These are phyloP conservation scores for Sarocladium oryzae DNA, from an alignment of 2,329 filamentous ascomycete genomes.

Conservation along the genomic window DNA sequence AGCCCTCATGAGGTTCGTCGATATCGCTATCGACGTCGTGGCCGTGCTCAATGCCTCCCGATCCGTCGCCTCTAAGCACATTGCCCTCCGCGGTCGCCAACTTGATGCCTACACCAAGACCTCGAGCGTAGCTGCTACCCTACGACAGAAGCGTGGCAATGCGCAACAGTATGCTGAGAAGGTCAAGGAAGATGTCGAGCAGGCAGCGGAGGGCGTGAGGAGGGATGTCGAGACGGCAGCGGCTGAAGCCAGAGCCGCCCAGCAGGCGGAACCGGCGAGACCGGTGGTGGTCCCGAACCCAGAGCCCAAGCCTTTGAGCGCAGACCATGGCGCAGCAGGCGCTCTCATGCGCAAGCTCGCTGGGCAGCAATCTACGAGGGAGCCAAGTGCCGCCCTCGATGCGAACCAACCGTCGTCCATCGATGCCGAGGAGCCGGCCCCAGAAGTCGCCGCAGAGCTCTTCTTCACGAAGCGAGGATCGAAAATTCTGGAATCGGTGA, in stretches of 20 bases:
- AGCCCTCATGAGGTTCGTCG: slow-evolving; percentile 52
- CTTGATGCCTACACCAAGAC: slow-evolving; percentile 42
- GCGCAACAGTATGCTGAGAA: background rate
- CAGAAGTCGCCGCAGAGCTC: slow-evolving; percentile 37
- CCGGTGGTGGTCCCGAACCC: background rate
- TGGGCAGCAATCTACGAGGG: background rate
- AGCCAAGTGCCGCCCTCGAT: background rate
- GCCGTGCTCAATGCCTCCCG: slow-evolving; percentile 64
- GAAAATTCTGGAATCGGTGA: slow-evolving; percentile 34
- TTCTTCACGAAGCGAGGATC: slow-evolving; percentile 42
- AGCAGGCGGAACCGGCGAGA: background rate
- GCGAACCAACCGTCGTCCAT: background rate
- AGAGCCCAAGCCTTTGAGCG: background rate
- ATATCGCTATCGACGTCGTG: slow-evolving; percentile 61
- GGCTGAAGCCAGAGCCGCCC: slow-evolving; percentile 1
- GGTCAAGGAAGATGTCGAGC: background rate
- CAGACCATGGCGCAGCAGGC: background rate
- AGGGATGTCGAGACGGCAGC: slow-evolving; percentile 3
- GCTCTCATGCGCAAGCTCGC: background rate
- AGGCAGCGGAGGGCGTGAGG: slow-evolving; percentile 2
- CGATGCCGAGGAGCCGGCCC: slow-evolving; percentile 28
- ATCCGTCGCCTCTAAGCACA: slow-evolving; percentile 57
- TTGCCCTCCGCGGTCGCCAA: slow-evolving; percentile 50
- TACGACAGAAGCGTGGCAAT: background rate
- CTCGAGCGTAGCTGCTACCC: slow-evolving; percentile 31